Conservation (phyloP, 2,329 filamentous ascomycete species). For the Byssoonygena ceratinophila region DNA sequence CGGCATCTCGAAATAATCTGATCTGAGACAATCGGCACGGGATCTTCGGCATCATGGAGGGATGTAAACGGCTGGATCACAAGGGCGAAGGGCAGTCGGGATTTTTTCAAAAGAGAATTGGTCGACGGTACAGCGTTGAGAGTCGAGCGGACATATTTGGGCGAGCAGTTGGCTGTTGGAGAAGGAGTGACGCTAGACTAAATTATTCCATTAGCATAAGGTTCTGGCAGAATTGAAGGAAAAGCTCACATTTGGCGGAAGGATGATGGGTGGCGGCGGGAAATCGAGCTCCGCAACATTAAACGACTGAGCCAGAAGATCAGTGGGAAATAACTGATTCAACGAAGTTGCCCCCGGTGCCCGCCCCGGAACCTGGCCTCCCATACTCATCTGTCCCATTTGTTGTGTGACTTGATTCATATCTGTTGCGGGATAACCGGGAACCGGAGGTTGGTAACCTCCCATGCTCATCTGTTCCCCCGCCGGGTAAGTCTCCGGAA, state of each 20-base stretch:
- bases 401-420: constrained; percentile 67
- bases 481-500: constrained; percentile 20
- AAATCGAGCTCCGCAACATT: constrained; percentile 86
- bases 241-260: constrained; percentile 75
- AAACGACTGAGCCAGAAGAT: constrained; percentile 85
- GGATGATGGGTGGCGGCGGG: constrained; percentile 77
- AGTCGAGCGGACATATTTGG: constrained; percentile 91
- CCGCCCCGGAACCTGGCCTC: constrained; percentile 45
- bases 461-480: constrained; percentile 32
- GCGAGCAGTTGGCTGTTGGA: constrained; percentile 77
- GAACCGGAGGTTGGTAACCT: constrained; percentile 58
- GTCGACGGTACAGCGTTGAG: constrained; percentile 89
- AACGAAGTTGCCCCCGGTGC: constrained; percentile 45
- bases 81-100: constrained; percentile 85
- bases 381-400: constrained; percentile 68
- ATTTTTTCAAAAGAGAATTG: constrained; percentile 89
- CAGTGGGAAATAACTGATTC: constrained; percentile 86
- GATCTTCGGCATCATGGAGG: constrained; percentile 84
- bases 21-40: constrained; percentile 83
- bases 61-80: constrained; percentile 92
- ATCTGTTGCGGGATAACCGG: constrained; percentile 53
- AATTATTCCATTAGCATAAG: constrained; percentile 32
- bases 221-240: not conserved
- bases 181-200: constrained; percentile 86
- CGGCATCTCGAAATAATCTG: constrained; percentile 95